Evolutionary conservation across 441 rosid genomes (phyloP).

Genomic region (Pelargonium myrrhifolium): DNA sequence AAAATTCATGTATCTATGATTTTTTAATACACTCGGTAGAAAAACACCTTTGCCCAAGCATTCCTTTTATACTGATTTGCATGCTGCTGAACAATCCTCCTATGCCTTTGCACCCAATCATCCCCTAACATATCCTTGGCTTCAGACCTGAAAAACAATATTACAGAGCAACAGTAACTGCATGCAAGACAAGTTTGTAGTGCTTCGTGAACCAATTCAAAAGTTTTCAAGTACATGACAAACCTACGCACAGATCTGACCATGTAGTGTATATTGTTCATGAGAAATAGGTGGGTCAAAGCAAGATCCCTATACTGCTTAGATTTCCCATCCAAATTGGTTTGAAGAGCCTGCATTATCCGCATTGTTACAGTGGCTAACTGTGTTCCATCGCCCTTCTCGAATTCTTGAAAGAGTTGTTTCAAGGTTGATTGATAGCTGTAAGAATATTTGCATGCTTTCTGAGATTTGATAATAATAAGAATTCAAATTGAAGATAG

Average conservation of each 20-base stretch:
- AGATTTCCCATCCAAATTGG: slow-evolving; percentile 85
- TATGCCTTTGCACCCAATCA: slow-evolving; percentile 96
- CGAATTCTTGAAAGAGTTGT: slow-evolving; percentile 93
- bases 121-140: slow-evolving; percentile 96
- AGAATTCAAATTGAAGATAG: not conserved
- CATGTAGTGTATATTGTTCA: slow-evolving; percentile 98
- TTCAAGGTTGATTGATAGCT: slow-evolving; percentile 92
- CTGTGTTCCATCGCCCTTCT: slow-evolving; percentile 61
- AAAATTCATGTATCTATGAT: too few relatives aligned
- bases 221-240: slow-evolving; percentile 14
- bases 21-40: not conserved
- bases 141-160: slow-evolving; percentile 61
- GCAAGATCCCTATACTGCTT: slow-evolving; percentile 91
- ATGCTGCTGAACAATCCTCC: slow-evolving; percentile 95
- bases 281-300: slow-evolving; percentile 83
- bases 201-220: slow-evolving; percentile 8
- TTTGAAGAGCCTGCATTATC: slow-evolving; percentile 98
- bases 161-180: not conserved
- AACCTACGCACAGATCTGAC: slow-evolving; percentile 99
- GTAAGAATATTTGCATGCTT: slow-evolving; percentile 11
- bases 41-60: slow-evolving; percentile 21
- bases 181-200: not conserved
- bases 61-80: slow-evolving; percentile 92
- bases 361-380: slow-evolving; percentile 82
- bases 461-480: too few relatives aligned